Conservation (phyloP, 192 early-diverging fungal species). For the Coemansia sp. region DNA sequence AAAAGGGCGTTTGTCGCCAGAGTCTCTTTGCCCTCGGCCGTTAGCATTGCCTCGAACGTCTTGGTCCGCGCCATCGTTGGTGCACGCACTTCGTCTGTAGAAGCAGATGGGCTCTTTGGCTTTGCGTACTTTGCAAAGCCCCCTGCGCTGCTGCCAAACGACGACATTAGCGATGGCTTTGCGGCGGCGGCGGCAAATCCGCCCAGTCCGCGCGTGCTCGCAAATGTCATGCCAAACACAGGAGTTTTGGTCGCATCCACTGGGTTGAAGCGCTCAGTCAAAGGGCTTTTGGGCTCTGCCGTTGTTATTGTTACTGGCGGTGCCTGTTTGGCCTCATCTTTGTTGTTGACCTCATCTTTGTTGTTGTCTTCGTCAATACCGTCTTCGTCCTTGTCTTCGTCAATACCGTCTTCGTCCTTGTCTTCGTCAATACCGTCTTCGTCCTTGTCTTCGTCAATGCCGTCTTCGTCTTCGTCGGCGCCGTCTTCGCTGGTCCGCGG, state of each 20-base stretch:
- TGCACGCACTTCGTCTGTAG: slow-evolving; percentile 3
- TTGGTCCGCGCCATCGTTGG: not conserved
- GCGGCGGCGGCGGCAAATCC: slow-evolving; percentile 46
- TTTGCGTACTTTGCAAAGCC: slow-evolving; percentile 45
- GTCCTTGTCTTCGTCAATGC: not conserved
- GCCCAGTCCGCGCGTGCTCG: slow-evolving; percentile 18
- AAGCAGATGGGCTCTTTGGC: slow-evolving; percentile 4
- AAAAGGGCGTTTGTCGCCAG: slow-evolving; percentile 26
- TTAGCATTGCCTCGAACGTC: slow-evolving; percentile 45
- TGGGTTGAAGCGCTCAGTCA: not conserved
- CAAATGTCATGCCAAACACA: slow-evolving; percentile 31
- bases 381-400: slow-evolving; percentile 4
- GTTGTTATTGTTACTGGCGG: not conserved
- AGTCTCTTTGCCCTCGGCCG: slow-evolving; percentile 33
- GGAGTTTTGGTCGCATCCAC: slow-evolving; percentile 10
- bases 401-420: slow-evolving; percentile 3
- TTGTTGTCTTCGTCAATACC: not conserved
- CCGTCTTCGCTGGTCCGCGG: slow-evolving; percentile 46
- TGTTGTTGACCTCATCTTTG: no score
- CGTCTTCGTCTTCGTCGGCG: slow-evolving; percentile 16
- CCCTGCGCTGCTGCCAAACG: slow-evolving; percentile 17
- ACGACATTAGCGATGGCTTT: slow-evolving; percentile 30
- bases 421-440: slow-evolving; percentile 4
- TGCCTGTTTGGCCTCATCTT: no score
- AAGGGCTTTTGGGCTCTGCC: slow-evolving; percentile 5